A percentile compares a stretch with the other conserved stretches of the same genome.
phyloP scores from a whole-genome alignment of 1,139 yeast species.

The Geotrichum australiense region DNA sequence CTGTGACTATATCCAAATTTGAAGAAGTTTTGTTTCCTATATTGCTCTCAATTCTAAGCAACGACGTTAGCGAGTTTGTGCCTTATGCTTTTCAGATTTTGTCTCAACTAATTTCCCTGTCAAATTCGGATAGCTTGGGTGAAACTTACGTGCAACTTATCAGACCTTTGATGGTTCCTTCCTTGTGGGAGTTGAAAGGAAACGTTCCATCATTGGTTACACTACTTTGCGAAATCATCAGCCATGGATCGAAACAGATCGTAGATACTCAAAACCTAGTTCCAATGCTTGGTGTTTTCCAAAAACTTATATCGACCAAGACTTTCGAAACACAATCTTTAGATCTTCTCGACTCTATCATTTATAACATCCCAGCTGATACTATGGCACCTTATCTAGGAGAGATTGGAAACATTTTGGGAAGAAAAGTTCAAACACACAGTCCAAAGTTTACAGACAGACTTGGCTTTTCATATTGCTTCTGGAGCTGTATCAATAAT shows the following conservation, averaged over 20 bases:
- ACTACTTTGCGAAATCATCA: slow-evolving; percentile 63
- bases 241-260: slow-evolving; percentile 45
- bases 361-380: slow-evolving; percentile 49
- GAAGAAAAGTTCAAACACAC: slow-evolving; percentile 70
- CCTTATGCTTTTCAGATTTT: slow-evolving; percentile 89
- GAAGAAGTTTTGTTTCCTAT: slow-evolving; percentile 60
- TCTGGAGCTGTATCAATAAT: slow-evolving; percentile 47
- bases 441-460: slow-evolving; percentile 73
- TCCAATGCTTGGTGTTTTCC: slow-evolving; percentile 94
- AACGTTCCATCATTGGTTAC: slow-evolving; percentile 90
- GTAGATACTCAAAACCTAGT: slow-evolving; percentile 41
- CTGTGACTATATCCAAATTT: slow-evolving; percentile 35
- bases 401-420: slow-evolving; percentile 66
- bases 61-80: slow-evolving; percentile 88
- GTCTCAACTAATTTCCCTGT: slow-evolving; percentile 65
- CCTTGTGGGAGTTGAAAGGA: slow-evolving; percentile 88
- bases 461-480: slow-evolving; percentile 53
- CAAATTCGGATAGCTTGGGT: slow-evolving; percentile 51
- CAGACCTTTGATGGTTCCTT: slow-evolving; percentile 78
- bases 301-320: slow-evolving; percentile 80
- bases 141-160: slow-evolving; percentile 57
- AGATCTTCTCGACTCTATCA: slow-evolving; percentile 67
- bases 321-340: slow-evolving; percentile 76
- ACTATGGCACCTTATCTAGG: slow-evolving; percentile 51
- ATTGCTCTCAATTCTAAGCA: slow-evolving; percentile 58